These are phyloP conservation scores for Populus hybrid DNA, from an alignment of 441 rosid species.

Conservation along the genomic window DNA sequence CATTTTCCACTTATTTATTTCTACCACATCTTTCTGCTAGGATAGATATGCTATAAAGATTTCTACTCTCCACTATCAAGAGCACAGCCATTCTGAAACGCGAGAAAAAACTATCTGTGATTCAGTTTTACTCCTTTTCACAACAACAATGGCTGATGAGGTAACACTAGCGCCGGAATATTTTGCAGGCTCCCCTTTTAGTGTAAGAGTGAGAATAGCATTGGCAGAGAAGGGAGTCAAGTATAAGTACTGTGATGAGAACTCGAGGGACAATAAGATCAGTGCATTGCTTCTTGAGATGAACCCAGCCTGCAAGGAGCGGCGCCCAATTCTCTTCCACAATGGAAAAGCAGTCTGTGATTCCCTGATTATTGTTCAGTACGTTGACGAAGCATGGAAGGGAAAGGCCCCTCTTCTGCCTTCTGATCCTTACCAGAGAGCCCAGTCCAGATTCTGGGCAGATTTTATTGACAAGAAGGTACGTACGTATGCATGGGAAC, in stretches of 20 bases:
- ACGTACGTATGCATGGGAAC: not conserved
- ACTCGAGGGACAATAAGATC: slow-evolving; percentile 17
- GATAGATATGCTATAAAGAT: no score
- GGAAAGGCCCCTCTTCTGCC: not conserved
- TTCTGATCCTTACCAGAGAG: slow-evolving; percentile 16
- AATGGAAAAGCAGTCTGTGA: slow-evolving; percentile 25
- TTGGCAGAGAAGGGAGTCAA: slow-evolving; percentile 23
- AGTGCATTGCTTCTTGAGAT: slow-evolving; percentile 17
- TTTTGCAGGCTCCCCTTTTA: no score
- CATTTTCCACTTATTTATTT: no score
- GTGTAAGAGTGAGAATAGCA: not conserved
- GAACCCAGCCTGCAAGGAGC: slow-evolving; percentile 31
- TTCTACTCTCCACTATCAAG: no score
- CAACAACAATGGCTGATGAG: no score
- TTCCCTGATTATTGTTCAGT: slow-evolving; percentile 24
- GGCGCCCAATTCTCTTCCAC: slow-evolving; percentile 29
- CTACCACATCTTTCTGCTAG: no score
- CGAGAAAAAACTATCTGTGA: no score
- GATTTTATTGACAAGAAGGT: slow-evolving; percentile 31
- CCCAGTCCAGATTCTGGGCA: slow-evolving; percentile 34
- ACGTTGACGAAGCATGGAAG: slow-evolving; percentile 23
- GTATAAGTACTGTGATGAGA: slow-evolving; percentile 16
- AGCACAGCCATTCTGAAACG: no score
- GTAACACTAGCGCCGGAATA: no score
- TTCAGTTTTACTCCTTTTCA: no score